Evolutionary conservation across 2,329 filamentous ascomycete genomes (phyloP).

Genomic region (Cordyceps militaris): DNA sequence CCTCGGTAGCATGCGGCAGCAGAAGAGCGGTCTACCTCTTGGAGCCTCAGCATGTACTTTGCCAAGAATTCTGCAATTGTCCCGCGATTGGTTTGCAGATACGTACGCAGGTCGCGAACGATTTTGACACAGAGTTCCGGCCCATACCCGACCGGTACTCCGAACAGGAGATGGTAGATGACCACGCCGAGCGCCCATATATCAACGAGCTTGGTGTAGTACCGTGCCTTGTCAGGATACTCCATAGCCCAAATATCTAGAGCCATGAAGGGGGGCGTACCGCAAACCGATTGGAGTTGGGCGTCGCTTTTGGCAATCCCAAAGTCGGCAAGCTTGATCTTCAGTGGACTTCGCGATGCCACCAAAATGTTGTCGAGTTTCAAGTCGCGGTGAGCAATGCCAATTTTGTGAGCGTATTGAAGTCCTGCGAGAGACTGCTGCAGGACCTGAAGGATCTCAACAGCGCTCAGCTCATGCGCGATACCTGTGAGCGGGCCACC

Average conservation of each 20-base stretch:
- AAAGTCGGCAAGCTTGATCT: neutral
- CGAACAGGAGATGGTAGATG: neutral
- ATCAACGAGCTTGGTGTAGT: neutral
- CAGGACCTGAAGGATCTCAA: neutral
- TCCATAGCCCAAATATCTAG: neutral
- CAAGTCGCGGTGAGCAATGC: neutral
- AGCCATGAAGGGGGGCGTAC: neutral
- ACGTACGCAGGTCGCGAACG: neutral
- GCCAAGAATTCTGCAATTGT: neutral
- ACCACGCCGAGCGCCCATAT: neutral
- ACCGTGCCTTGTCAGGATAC: neutral
- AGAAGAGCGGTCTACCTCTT: neutral
- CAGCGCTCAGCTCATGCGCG: neutral
- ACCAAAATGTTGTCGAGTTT: neutral
- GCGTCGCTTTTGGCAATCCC: neutral
- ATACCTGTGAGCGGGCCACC: neutral
- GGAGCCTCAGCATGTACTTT: neutral
- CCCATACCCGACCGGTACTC: neutral
- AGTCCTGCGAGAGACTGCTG: neutral
- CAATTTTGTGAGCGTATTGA: neutral
- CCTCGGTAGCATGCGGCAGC: neutral
- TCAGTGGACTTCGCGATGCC: neutral
- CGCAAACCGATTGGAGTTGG: neutral
- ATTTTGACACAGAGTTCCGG: neutral
- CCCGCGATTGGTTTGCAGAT: neutral